These are phyloP conservation scores for Ascochyta lentis DNA, from an alignment of 2,329 filamentous ascomycete species.

Conservation along the genomic window DNA sequence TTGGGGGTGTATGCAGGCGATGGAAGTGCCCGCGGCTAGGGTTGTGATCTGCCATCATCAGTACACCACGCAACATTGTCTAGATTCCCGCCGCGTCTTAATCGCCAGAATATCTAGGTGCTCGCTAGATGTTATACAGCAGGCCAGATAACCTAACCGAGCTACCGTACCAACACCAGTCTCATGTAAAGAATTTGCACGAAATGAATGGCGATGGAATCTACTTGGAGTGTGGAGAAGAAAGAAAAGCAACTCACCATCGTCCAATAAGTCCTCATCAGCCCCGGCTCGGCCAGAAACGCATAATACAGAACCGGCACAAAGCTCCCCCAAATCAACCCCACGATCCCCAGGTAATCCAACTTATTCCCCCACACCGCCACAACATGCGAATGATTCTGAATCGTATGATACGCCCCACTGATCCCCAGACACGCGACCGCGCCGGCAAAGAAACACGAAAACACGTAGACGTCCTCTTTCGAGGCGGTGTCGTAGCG, in stretches of 20 bases:
- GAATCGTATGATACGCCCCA: slow-evolving; percentile 81
- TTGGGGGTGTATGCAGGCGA: slow-evolving; percentile 78
- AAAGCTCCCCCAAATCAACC: slow-evolving; percentile 89
- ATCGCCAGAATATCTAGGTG: too few species aligned
- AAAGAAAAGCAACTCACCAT: too few species aligned
- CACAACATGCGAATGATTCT: slow-evolving; percentile 81
- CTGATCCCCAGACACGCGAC: slow-evolving; percentile 56
- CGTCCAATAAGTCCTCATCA: slow-evolving; percentile 75
- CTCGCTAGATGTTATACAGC: too few species aligned
- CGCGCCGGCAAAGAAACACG: slow-evolving; percentile 51
- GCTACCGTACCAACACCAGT: too few species aligned
- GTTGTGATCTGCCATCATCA: slow-evolving; percentile 68
- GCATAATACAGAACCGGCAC: slow-evolving; percentile 76
- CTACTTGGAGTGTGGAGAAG: too few species aligned
- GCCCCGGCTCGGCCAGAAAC: slow-evolving; percentile 64
- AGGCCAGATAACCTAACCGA: too few species aligned
- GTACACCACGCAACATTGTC: neutral
- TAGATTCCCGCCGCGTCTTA: too few species aligned
- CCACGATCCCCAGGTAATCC: slow-evolving; percentile 93
- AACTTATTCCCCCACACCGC: slow-evolving; percentile 88
- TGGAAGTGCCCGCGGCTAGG: slow-evolving; percentile 76
- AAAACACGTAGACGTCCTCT: slow-evolving; percentile 48
- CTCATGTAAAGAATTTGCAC: too few species aligned
- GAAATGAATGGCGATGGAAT: too few species aligned
- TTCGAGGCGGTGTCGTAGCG: slow-evolving; percentile 44